Evolutionary conservation across 1,284 basidiomycete species (phyloP), one percentile per base, ranked within the genome.

Genomic region (Marasmius fiardii): DNA sequence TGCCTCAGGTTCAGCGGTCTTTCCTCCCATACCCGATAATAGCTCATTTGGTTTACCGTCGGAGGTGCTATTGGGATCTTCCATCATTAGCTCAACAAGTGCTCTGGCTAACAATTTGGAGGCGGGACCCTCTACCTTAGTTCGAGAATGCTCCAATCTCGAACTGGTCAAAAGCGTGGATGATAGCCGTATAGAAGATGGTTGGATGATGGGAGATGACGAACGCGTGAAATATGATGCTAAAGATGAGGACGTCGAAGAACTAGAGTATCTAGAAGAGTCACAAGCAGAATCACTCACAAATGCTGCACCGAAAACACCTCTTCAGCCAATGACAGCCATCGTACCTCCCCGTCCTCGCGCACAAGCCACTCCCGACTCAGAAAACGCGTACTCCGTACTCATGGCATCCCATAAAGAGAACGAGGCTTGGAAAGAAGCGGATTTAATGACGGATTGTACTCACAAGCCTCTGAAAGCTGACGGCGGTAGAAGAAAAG

Each of bases 361-460:
- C 18, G 23, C 47, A 33, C 3, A 11, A 14, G 20, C 21, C 12
- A 47, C 14, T 7, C 11, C 54, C n/a, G 16, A 35, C 3, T 43
- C 6, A 33, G n/a, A 7, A 34, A 68, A 76, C 58, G 85, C 85
- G 0, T 96, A 94, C 69, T 88, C 86, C 0, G 76, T 89, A 7
- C 78, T 97, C 47, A 96, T 96, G 93, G 80, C 83, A 18, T 86
- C 88, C 0, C 77, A 85, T 61, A 87, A 86, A 63, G 92, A 95
- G 66, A 84, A 83, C 49, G 86, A 88, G 57, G 83, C 85, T 8
- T 96, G 93, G 93, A 88, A 86, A 65, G 90, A 92, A 66, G 93
- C 87, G 0, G 80, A 83, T 18, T 67, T 68, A 14, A 74, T 70
- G 1, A 82, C 86, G 61, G 76, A 80, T 53, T 75, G 75, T 23